Percentiles rank a stretch among this genome's conserved stretches.
Evolutionary conservation across 768 basidiomycete genomes (phyloP).

Genomic region (Leucocoprinus leucothites): DNA sequence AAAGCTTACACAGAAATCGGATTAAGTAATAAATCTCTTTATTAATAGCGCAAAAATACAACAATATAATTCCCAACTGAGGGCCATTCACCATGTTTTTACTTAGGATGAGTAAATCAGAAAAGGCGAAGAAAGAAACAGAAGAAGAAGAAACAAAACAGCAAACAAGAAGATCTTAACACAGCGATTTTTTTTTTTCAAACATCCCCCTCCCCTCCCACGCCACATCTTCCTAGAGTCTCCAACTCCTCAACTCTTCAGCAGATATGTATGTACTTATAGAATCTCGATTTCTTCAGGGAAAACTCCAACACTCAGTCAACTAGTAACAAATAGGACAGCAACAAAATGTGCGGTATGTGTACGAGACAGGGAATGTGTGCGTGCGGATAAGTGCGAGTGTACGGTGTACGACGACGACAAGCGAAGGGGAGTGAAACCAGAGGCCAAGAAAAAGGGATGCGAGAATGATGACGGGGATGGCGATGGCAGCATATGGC

Average conservation of each 20-base stretch:
- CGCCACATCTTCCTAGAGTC: no score
- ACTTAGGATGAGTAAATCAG: background rate
- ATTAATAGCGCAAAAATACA: conserved; percentile 6
- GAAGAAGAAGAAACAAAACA: background rate
- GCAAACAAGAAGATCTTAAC: no score
- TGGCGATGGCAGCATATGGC: background rate
- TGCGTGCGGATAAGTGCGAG: background rate
- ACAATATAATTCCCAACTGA: background rate
- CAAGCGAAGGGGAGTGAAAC: no score
- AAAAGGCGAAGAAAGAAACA: background rate
- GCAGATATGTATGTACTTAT: no score
- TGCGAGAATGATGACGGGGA: background rate
- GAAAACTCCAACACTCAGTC: no score
- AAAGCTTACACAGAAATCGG: no score
- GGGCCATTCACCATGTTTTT: no score
- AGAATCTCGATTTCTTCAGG: no score
- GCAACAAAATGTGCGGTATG: background rate
- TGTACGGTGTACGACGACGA: background rate
- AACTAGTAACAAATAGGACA: background rate
- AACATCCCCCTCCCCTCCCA: no score
- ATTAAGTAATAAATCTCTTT: conserved; percentile 5
- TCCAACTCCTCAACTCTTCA: no score
- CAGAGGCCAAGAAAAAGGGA: no score
- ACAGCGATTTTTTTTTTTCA: no score
- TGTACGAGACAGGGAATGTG: background rate